Conservation (phyloP, 257 asterid genomes). For the Rubia yunnanensis region DNA sequence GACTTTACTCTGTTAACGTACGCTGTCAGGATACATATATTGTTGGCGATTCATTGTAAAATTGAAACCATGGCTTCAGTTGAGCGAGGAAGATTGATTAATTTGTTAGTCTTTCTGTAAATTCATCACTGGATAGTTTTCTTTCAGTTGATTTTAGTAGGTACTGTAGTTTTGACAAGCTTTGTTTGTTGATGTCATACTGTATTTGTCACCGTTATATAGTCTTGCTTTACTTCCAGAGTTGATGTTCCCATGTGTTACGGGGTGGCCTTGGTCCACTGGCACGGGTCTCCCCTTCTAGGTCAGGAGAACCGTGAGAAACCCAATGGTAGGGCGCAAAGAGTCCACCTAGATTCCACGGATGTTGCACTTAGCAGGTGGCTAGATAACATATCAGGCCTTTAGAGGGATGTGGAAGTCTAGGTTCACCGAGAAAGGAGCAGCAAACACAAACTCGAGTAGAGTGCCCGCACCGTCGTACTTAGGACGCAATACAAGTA, state of each 20-base stretch:
- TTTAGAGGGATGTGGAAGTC: too few species aligned
- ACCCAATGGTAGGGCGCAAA: too few species aligned
- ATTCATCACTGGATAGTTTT: constrained; percentile 11
- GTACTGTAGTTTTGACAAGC: background rate
- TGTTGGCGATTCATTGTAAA: constrained; percentile 19
- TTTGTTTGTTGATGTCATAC: constrained; percentile 1
- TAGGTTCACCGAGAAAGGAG: too few species aligned
- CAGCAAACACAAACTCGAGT: too few species aligned
- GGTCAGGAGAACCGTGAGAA: too few species aligned
- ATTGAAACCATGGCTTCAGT: constrained; percentile 9
- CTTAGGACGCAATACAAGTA: too few species aligned
- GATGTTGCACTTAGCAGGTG: too few species aligned
- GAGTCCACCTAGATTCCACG: too few species aligned
- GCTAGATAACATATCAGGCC: too few species aligned
- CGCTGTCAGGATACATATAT: background rate
- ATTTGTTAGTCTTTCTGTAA: constrained; percentile 18
- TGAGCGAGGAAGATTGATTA: constrained; percentile 13
- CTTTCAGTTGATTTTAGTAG: constrained; percentile 14
- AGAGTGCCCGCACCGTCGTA: too few species aligned
- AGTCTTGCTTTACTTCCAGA: background rate
- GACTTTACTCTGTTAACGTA: background rate
- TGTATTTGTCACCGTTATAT: background rate
- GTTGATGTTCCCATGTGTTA: background rate
- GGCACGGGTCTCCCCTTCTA: too few species aligned
- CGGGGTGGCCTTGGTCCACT: too few species aligned